Evolutionary conservation across 2,329 filamentous ascomycete species (phyloP).

Genomic region (Claviceps sp.): DNA sequence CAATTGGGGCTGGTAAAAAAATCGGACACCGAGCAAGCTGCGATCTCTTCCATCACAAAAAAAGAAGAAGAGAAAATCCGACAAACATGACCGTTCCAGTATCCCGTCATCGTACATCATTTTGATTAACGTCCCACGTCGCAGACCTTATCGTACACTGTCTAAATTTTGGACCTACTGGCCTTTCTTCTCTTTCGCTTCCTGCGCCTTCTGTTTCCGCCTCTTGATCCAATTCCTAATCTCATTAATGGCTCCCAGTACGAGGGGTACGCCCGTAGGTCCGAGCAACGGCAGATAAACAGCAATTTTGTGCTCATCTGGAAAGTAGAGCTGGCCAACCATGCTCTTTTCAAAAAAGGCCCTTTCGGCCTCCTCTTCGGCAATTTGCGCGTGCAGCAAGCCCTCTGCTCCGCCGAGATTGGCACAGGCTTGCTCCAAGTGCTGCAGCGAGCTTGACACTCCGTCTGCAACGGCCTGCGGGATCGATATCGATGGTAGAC

Average conservation of each 20-base stretch:
- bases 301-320: constrained; percentile 94
- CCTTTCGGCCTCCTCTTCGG: constrained; percentile 78
- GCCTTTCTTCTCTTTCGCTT: constrained; percentile 24
- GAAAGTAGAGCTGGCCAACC: constrained; percentile 97
- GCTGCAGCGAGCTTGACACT: constrained; percentile 64
- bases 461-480: constrained; percentile 76
- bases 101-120: neutral
- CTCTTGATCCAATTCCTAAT: constrained; percentile 47
- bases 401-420: constrained; percentile 54
- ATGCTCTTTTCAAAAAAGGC: constrained; percentile 99
- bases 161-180: constrained; percentile 11
- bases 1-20: too few species aligned
- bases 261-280: constrained; percentile 75
- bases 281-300: constrained; percentile 88
- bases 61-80: neutral
- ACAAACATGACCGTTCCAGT: neutral
- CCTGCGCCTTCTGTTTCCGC: constrained; percentile 29
- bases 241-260: constrained; percentile 77
- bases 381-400: constrained; percentile 67
- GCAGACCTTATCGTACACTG: constrained; percentile 10
- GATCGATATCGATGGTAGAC: constrained; percentile 82
- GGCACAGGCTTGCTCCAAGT: constrained; percentile 65
- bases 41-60: neutral
- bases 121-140: neutral
- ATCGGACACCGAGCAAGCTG: too few species aligned